Base-by-base conservation (phyloP, 1,284 basidiomycete genomes). In the Austroboletus novae-zelandiae region DNA sequence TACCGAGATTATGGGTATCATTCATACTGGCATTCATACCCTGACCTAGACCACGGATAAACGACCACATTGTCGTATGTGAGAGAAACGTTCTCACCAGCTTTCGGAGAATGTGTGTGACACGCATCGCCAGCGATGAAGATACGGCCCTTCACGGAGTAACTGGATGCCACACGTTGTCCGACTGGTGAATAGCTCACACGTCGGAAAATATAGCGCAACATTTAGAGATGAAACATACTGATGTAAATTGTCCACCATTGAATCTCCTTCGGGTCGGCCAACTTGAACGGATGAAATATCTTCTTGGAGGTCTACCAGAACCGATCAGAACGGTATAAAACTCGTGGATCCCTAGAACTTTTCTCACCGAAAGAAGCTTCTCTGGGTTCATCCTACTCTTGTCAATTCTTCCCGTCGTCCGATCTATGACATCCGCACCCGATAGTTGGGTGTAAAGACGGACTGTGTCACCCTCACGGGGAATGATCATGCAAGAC, bases 1-100 rank as follows among this genome's bases (percentile, higher is more conserved):
- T 41, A 41, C 40, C 40, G 14, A 91, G 74, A 59, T 91, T 90
- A 59, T 88, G 88, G 8, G 83, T 80, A 60, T 91, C 89, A 55
- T 86, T 87, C 84, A 91, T 90, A 58, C 85, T 13, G 8, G 79
- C 79, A 58, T 84, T 83, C 80, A 82, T 82, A 6, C 81, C 80
- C 58, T 79, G 70, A 48, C 78, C 70, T 75, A 67, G 42, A 37
- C 5, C 18, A 37, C 14, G n/a, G 15, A 29, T 5, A 15, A 29
- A n/a, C 29, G 25, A n/a, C 29, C 10, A 27, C 25, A 27, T 27
- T 9, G 1, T 29, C 7, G 14, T 13, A 40, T n/a, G 3, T 15
- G 4, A 23, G 4, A 17, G 14, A 14, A 25, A 5, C n/a, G 2
- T 29, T 27, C 40, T 27, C n/a, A 41, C 40, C 40, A 41, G 40